A percentile compares a stretch with the other conserved stretches of the same genome.
phyloP scores from a whole-genome alignment of 106 monocot genomes.

The Dioscorea dumetorum region DNA sequence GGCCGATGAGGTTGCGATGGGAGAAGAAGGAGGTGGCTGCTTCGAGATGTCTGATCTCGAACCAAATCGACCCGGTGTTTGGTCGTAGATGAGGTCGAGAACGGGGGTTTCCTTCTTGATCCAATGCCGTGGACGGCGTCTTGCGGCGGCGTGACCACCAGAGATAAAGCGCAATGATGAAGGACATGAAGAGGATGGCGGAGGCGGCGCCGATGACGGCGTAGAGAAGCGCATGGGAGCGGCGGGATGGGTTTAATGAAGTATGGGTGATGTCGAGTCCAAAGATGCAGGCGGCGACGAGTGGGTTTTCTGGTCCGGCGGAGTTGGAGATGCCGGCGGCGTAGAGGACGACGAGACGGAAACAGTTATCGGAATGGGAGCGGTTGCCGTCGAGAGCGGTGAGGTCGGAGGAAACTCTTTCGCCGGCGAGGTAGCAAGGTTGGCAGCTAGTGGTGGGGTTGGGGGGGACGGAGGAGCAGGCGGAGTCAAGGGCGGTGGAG shows the following conservation, averaged over 20 bases:
- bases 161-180: background rate
- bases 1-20: constrained; percentile 48
- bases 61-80: constrained; percentile 61
- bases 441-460: constrained; percentile 23
- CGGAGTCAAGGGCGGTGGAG: constrained; percentile 22
- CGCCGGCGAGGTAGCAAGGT: constrained; percentile 48
- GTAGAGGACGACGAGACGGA: constrained; percentile 47
- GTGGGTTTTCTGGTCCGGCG: constrained; percentile 34
- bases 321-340: constrained; percentile 49
- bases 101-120: no score
- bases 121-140: background rate
- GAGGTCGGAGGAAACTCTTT: constrained; percentile 26
- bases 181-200: constrained; percentile 8
- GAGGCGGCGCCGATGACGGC: constrained; percentile 13
- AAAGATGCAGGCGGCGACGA: constrained; percentile 35
- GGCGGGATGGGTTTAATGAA: background rate
- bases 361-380: constrained; percentile 60
- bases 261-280: constrained; percentile 27
- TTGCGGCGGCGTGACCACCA: constrained; percentile 1
- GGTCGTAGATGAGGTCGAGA: background rate
- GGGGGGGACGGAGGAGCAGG: constrained; percentile 36
- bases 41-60: constrained; percentile 33
- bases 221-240: background rate
- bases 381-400: constrained; percentile 49
- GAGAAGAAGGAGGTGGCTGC: constrained; percentile 47